phyloP scores from a whole-genome alignment of 2,329 filamentous ascomycete genomes.

The Diplodia corticola region DNA sequence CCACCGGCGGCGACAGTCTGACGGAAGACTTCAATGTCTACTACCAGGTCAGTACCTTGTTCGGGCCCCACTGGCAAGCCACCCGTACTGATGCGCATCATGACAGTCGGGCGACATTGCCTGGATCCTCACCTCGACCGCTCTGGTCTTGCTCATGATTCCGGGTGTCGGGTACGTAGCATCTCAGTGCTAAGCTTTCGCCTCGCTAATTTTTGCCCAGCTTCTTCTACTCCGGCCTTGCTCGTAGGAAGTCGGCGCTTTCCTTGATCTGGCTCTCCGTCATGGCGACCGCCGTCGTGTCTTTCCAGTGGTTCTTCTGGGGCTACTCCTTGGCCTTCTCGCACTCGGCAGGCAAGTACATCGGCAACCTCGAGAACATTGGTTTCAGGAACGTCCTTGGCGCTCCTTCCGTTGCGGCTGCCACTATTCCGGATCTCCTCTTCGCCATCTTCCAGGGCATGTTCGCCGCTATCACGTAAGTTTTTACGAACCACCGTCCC shows the following conservation, averaged over 20 bases:
- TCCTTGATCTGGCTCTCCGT: conserved; percentile 83
- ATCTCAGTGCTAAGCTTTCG: conserved; percentile 3
- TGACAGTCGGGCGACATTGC: conserved; percentile 74
- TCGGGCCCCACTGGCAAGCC: not conserved
- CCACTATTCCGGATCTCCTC: conserved; percentile 75
- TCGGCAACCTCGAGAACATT: conserved; percentile 78
- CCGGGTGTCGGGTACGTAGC: conserved; percentile 71
- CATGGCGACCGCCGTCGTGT: conserved; percentile 75
- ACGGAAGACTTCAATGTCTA: conserved; percentile 73
- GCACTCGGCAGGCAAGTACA: conserved; percentile 71
- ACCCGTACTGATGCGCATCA: not conserved
- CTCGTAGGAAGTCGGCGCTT: conserved; percentile 83
- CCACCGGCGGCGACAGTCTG: conserved; percentile 65
- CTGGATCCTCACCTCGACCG: conserved; percentile 75
- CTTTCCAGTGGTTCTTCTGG: conserved; percentile 97
- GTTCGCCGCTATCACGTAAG: conserved; percentile 85
- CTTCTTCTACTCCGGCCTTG: conserved; percentile 92
- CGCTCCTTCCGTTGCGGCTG: conserved; percentile 71
- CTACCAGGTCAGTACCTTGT: conserved; percentile 62
- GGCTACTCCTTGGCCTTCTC: conserved; percentile 83
- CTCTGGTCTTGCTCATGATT: conserved; percentile 87
- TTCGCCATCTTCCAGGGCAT: conserved; percentile 87
- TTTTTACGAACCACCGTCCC: conserved; percentile 25
- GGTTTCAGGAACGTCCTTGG: conserved; percentile 76
- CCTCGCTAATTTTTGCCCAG: conserved; percentile 42